Base-by-base conservation (phyloP, 768 basidiomycete species). In the Fomitopsis serialis region DNA sequence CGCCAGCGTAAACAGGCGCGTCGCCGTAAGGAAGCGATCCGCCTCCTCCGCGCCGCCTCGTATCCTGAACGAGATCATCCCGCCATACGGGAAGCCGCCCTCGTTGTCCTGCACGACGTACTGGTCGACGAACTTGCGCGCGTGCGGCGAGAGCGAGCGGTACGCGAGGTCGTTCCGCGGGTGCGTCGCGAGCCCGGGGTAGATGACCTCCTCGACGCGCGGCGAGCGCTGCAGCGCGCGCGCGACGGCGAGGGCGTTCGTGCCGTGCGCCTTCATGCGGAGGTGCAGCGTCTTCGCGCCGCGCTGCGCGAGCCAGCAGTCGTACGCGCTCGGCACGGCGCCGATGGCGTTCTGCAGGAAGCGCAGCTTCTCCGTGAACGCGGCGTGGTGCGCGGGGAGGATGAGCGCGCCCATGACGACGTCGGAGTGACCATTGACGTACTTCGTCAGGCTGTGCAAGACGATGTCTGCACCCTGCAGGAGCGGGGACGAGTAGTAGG, bases 361-460 rank as follows among this genome's bases (percentile, higher is more conserved):
- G 0, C 87, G 80, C 21, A 98, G 76, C 49, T 75, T 78, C 6
- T 78, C 65, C 0, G 71, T 66, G 50, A 89, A 70, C 0, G 68
- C 66, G 3, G 71, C 56, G 52, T 81, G 79, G 49, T 76, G 74
- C 0, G 76, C 61, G 8, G 89, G 84, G 6, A 94, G 77, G 59
- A 94, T 82, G 51, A 88, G 68, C 0, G 85, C 84, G 42, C 95
- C 95, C 80, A 94, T 90, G 62, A 97, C 76, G 65, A 96, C 90
- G 66, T 98, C 95, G 0, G 89, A 89, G 71, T 97, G 95, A 0
- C 96, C 96, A 65, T 92, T 91, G 64, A 96, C 75, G 73, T 96
- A 97, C 70, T 98, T 97, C 0, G 87, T 92, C 40, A 94, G 74
- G 22, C 77, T 80, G 74, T 97, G 92, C 4, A 92, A 56, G 59